These are phyloP conservation scores for Heliamphora pulchella DNA, from an alignment of 179 eudicot species.

Conservation along the genomic window DNA sequence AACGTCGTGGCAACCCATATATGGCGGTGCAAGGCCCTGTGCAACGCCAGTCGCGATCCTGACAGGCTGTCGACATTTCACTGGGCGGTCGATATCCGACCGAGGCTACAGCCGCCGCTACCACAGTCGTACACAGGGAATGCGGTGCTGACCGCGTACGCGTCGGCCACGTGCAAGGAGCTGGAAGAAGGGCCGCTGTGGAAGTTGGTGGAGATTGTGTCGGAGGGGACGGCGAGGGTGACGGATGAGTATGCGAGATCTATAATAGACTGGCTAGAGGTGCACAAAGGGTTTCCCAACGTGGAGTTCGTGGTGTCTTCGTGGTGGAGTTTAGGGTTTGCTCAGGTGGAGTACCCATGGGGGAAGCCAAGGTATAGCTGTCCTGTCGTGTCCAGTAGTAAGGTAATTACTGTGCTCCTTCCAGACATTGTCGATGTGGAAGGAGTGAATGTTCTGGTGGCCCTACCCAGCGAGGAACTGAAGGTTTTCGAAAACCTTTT, in stretches of 20 bases:
- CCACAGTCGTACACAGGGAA: constrained; percentile 57
- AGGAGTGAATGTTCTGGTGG: constrained; percentile 74
- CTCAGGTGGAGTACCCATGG: constrained; percentile 71
- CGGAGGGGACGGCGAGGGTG: constrained; percentile 53
- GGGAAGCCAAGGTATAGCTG: constrained; percentile 79
- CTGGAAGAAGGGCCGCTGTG: constrained; percentile 43
- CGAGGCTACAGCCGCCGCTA: constrained; percentile 51
- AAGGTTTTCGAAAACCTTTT: constrained; percentile 42
- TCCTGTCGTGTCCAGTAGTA: constrained; percentile 68
- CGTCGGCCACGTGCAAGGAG: constrained; percentile 39
- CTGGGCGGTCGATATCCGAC: constrained; percentile 61
- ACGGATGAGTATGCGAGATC: constrained; percentile 74
- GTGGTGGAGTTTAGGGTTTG: constrained; percentile 89
- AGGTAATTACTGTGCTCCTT: constrained; percentile 68
- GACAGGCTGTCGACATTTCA: constrained; percentile 48
- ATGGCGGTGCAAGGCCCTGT: constrained; percentile 80
- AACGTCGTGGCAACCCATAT: constrained; percentile 63
- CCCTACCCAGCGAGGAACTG: constrained; percentile 75
- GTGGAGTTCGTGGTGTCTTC: constrained; percentile 81
- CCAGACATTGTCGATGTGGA: constrained; percentile 42
- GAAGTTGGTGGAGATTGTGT: constrained; percentile 48
- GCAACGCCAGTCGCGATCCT: background rate
- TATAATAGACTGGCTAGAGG: constrained; percentile 76
- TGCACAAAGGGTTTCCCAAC: constrained; percentile 66
- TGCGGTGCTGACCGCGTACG: constrained; percentile 69